Evolutionary conservation across 2,329 filamentous ascomycete genomes (phyloP).

Genomic region (Aspergillus sp.): DNA sequence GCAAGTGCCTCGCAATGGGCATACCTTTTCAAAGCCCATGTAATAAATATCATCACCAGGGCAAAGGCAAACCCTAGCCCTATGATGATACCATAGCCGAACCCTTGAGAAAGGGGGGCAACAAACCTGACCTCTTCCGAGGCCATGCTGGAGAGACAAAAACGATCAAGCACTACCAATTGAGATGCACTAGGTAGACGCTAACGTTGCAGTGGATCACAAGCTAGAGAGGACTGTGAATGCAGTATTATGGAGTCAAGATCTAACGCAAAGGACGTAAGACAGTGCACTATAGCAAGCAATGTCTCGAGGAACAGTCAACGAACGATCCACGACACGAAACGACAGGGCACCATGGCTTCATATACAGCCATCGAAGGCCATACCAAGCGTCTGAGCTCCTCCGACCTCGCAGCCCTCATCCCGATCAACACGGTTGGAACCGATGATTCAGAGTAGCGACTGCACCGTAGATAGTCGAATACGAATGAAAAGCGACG

Average conservation of each 20-base stretch:
- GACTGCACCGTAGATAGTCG: neutral
- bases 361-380: slow-evolving; percentile 8
- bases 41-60: slow-evolving; percentile 72
- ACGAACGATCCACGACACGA: neutral
- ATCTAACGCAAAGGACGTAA: neutral
- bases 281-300: neutral
- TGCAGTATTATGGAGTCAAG: neutral
- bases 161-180: no score
- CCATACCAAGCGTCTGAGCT: neutral
- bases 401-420: slow-evolving; percentile 21
- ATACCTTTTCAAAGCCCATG: slow-evolving; percentile 65
- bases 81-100: slow-evolving; percentile 76
- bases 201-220: neutral
- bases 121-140: slow-evolving; percentile 27
- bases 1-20: neutral
- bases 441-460: neutral
- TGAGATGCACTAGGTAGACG: neutral
- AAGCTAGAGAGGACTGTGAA: neutral
- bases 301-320: neutral
- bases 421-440: slow-evolving; percentile 5
- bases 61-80: slow-evolving; percentile 74
- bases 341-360: neutral
- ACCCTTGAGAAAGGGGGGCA: slow-evolving; percentile 53
- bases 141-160: slow-evolving; percentile 16
- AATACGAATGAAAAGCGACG: neutral